Evolutionary conservation across 805 yeast genomes (phyloP).

Genomic region (Pichia gijzeniarum): DNA sequence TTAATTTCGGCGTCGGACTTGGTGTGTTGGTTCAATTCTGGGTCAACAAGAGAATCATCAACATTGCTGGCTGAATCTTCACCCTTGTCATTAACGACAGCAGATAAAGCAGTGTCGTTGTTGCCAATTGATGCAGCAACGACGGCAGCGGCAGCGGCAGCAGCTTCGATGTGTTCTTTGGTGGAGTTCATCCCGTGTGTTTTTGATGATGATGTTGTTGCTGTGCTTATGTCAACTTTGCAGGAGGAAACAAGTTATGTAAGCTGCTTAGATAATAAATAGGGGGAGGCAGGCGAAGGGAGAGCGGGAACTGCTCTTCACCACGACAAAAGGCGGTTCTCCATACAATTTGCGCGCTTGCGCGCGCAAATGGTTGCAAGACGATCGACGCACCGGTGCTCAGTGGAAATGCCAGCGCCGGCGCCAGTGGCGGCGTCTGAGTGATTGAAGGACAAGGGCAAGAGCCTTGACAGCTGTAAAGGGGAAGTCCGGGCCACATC

Average conservation of each 20-base stretch:
- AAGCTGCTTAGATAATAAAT: neutral
- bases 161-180: neutral
- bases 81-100: neutral
- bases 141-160: conserved; percentile 24
- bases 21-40: conserved; percentile 6
- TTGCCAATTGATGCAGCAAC: conserved; percentile 32
- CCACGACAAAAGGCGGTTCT: too few species aligned
- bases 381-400: too few species aligned
- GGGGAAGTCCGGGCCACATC: too few species aligned
- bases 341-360: too few species aligned
- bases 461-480: too few species aligned
- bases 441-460: too few species aligned
- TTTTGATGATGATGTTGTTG: too few species aligned
- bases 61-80: neutral
- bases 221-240: too few species aligned
- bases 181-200: neutral
- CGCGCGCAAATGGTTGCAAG: too few species aligned
- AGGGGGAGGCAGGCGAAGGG: neutral
- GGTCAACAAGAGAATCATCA: conserved; percentile 7
- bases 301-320: too few species aligned
- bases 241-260: neutral
- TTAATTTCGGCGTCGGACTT: conserved; percentile 1
- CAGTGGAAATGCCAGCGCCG: too few species aligned
- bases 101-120: neutral
- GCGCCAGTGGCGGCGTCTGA: too few species aligned